Evolutionary conservation across 2,329 filamentous ascomycete species (phyloP).

Genomic region (Xylariaceae sp.): DNA sequence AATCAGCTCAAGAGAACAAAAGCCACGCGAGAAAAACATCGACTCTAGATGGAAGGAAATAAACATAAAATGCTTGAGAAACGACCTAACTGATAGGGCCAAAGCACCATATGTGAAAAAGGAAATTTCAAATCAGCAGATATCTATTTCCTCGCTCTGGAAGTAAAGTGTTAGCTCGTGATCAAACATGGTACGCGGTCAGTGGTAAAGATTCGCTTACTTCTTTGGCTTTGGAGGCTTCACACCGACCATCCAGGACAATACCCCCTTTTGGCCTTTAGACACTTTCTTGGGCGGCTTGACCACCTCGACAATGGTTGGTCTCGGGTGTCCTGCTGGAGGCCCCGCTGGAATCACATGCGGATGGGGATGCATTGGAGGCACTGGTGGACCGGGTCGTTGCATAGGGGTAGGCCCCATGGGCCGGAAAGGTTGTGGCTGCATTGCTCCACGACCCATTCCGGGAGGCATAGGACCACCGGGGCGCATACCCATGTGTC

Average conservation of each 20-base stretch:
- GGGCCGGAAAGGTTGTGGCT: not conserved
- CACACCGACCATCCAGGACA: slow-evolving; percentile 33
- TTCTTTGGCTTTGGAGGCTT: slow-evolving; percentile 31
- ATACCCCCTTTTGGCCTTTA: slow-evolving; percentile 29
- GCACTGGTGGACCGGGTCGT: slow-evolving; percentile 7
- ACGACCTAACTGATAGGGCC: slow-evolving; percentile 2
- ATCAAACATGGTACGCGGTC: not conserved
- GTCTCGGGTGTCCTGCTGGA: not conserved
- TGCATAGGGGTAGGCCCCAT: slow-evolving; percentile 1
- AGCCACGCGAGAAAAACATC: slow-evolving; percentile 21
- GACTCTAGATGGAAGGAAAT: slow-evolving; percentile 17
- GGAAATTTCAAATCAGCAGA: not conserved
- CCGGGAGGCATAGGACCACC: slow-evolving; percentile 10
- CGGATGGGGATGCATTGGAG: slow-evolving; percentile 3
- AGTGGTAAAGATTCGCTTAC: slow-evolving; percentile 22
- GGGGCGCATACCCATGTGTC: slow-evolving; percentile 15
- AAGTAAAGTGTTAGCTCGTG: slow-evolving; percentile 2
- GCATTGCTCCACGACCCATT: slow-evolving; percentile 8
- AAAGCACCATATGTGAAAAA: slow-evolving; percentile 2
- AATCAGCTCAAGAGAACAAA: slow-evolving; percentile 24
- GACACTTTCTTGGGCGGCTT: slow-evolving; percentile 26
- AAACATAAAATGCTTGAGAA: slow-evolving; percentile 5
- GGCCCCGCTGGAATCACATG: not conserved
- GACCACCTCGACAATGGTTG: slow-evolving; percentile 18
- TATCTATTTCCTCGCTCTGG: slow-evolving; percentile 4